A percentile compares a stretch with the other conserved stretches of the same genome.
These are phyloP conservation scores for Venturia nashicola DNA, from an alignment of 2,329 filamentous ascomycete species.

Conservation along the genomic window DNA sequence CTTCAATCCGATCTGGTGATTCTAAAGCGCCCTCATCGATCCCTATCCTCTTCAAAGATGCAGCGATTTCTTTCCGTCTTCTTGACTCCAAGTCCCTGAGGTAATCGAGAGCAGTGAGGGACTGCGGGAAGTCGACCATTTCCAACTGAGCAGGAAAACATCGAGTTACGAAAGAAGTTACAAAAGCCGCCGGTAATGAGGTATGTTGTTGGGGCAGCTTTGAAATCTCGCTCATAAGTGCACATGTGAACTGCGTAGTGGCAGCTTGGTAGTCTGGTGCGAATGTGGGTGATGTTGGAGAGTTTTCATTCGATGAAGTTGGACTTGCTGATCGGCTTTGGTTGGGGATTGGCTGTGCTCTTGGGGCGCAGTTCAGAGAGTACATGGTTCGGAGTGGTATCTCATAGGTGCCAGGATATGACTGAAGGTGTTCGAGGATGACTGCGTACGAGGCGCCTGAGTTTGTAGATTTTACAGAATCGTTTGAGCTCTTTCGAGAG, in stretches of 20 bases:
- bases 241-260: slow-evolving; percentile 36
- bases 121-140: slow-evolving; percentile 52
- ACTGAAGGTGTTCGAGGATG: slow-evolving; percentile 36
- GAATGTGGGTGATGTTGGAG: slow-evolving; percentile 19
- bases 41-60: slow-evolving; percentile 41
- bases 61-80: slow-evolving; percentile 44
- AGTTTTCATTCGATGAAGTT: slow-evolving; percentile 22
- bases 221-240: slow-evolving; percentile 43
- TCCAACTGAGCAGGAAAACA: slow-evolving; percentile 45
- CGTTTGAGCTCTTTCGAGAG: slow-evolving; percentile 26
- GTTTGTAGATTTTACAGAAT: slow-evolving; percentile 15
- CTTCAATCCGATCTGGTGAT: slow-evolving; percentile 27
- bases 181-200: slow-evolving; percentile 49
- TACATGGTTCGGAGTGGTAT: slow-evolving; percentile 58
- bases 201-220: slow-evolving; percentile 47
- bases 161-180: slow-evolving; percentile 47
- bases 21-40: slow-evolving; percentile 37
- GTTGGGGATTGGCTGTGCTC: slow-evolving; percentile 26
- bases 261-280: slow-evolving; percentile 13
- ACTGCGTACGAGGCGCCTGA: slow-evolving; percentile 20
- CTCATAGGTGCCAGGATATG: slow-evolving; percentile 51
- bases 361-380: slow-evolving; percentile 48
- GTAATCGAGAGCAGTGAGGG: slow-evolving; percentile 53
- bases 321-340: slow-evolving; percentile 23
- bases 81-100: slow-evolving; percentile 50